Evolutionary conservation across 352 stramenopile species (phyloP).

Genomic region (Phytophthora lateralis): DNA sequence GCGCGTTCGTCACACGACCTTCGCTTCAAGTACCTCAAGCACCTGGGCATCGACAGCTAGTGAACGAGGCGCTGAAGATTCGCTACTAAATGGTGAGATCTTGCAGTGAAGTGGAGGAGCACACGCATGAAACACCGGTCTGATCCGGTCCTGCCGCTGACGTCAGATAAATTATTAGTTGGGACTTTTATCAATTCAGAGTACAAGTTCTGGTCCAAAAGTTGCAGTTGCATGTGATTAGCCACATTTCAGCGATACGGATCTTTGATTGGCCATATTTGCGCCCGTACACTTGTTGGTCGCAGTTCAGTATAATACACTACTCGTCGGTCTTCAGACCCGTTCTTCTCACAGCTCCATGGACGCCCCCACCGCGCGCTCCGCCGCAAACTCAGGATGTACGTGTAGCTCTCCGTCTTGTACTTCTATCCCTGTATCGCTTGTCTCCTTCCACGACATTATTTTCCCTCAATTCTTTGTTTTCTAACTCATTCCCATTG

Average conservation of each 20-base stretch:
- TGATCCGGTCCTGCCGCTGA: not conserved
- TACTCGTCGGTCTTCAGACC: not conserved
- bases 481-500: conserved; percentile 14
- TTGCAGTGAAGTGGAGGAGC: not conserved
- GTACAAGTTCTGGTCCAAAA: conserved; percentile 14
- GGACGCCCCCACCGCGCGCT: conserved; percentile 20
- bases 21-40: conserved; percentile 89
- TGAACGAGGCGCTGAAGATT: conserved; percentile 9
- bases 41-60: conserved; percentile 83
- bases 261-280: not conserved
- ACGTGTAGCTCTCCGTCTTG: conserved; percentile 20
- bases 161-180: conserved; percentile 36
- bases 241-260: too few species aligned
- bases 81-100: conserved; percentile 9
- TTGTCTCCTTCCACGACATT: not conserved
- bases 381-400: conserved; percentile 18
- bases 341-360: conserved; percentile 32
- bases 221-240: conserved; percentile 10
- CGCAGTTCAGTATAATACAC: conserved; percentile 16
- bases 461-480: not conserved
- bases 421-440: not conserved
- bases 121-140: not conserved
- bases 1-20: conserved; percentile 75
- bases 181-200: conserved; percentile 9
- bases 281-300: conserved; percentile 14